phyloP scores from a whole-genome alignment of 305 asterid genomes.

The Rubia tinctorum region DNA sequence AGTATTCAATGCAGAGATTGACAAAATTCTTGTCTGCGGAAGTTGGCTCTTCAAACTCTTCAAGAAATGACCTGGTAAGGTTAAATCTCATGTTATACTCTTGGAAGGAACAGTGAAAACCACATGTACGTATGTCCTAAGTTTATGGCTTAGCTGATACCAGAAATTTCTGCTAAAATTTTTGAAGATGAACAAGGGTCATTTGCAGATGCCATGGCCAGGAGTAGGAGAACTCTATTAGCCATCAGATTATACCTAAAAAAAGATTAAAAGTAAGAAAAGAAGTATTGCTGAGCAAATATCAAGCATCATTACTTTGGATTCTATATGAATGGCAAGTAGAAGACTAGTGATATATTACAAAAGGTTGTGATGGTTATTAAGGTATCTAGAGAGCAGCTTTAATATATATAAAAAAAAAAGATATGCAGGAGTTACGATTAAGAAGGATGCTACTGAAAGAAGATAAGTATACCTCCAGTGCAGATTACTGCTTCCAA shows the following conservation, averaged over 20 bases:
- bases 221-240: constrained; percentile 87
- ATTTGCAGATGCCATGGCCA: constrained; percentile 88
- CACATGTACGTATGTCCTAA: constrained; percentile 4
- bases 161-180: constrained; percentile 81
- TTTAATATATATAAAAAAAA: not conserved
- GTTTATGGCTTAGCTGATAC: constrained; percentile 31
- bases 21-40: constrained; percentile 98
- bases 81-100: constrained; percentile 21
- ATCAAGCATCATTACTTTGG: not conserved
- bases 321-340: not conserved
- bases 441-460: not conserved
- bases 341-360: not conserved
- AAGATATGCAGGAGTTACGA: not conserved
- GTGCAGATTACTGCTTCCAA: constrained; percentile 79
- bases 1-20: constrained; percentile 95
- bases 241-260: constrained; percentile 99
- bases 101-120: constrained; percentile 6
- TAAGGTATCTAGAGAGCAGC: constrained; percentile 7
- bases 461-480: constrained; percentile 65
- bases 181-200: constrained; percentile 64
- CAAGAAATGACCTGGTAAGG: constrained; percentile 85
- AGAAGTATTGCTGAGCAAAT: constrained; percentile 4
- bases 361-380: not conserved
- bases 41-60: constrained; percentile 97
- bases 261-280: constrained; percentile 24